Base-by-base conservation (phyloP, 2,329 filamentous ascomycete species). In the Madurella mycetomatis region DNA sequence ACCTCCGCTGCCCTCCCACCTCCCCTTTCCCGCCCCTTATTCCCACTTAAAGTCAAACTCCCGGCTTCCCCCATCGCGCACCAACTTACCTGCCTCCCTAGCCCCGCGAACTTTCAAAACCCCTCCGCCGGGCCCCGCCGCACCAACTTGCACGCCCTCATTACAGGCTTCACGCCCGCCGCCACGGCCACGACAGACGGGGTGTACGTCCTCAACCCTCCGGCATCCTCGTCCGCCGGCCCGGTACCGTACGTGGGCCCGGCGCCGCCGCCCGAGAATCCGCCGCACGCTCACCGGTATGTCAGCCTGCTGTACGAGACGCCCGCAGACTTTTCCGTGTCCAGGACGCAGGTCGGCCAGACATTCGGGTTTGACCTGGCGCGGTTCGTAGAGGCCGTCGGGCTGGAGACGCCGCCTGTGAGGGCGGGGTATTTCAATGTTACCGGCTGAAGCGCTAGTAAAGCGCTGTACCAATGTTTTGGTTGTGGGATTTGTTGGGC, bases 251-350 rank as follows among this genome's bases (percentile, higher is more conserved):
- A 66, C 55, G 57, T 61, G n/a, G 65, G 61, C 2, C 70, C 70
- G 1, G 62, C 62, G 7, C 70, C 70, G 1, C 66, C 65, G 13
- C 63, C 69, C 3, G 66, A 72, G 59, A 67, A 60, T 9, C 70
- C 70, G 8, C 65, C 68, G 2, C 65, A 71, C 52, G 64, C 70
- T 18, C 70, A 73, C 59, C 66, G 68, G 37, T 73, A 73, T 61
- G 70, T 70, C 16, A 66, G 69, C 48, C 60, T 72, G 41, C 58
- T 72, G n/a, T 73, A 67, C 63, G 69, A 66, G 55, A 69, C 71
- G 58, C 66, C 67, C 1, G 65, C 57, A 15, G 65, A 62, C 44
- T 71, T 69, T 61, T 56, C 66, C 32, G 65, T 72, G 7, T 65
- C 69, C 5, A 58, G 60, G 16, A 47, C 60, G 9, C 67, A 68